Evolutionary conservation across 73 alveolate species (phyloP), one percentile per base, ranked within the genome.

Genomic region (Halteria grandinella): DNA sequence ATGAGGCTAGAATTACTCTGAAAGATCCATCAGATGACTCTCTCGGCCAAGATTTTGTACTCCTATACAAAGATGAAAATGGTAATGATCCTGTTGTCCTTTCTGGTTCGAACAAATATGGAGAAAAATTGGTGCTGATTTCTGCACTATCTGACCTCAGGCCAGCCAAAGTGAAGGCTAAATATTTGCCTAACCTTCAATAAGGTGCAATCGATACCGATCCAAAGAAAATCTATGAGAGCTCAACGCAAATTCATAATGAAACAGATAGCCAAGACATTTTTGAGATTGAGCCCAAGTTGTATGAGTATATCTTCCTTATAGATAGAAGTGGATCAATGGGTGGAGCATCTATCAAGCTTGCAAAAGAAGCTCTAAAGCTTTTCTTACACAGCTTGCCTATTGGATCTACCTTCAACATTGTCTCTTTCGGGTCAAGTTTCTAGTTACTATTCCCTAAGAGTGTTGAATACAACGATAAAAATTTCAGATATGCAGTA

Each of bases 251-350:
- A n/a, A n/a, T n/a, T n/a, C 47, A 36, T 7, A 36, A 11, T 36
- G 11, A 36, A 7, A 5, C 47, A 5, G n/a, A 36, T 36, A 11
- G 47, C 5, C n/a, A 36, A 36, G 47, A 36, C n/a, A n/a, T n/a
- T n/a, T n/a, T n/a, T 3, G 11, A 34, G 2, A 4, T 24, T 45
- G 80, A 66, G 15, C 29, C 53, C 1, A 23, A 41, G 23, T 48
- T 17, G 10, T 48, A 33, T 12, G 78, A 58, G 21, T 75, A 15
- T 44, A n/a, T 18, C 69, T 75, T 75, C 57, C 57, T 77, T 24
- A 2, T 77, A 0, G 81, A 77, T 33, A 77, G 88, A 34, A 55
- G 79, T 47, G 75, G 73, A 10, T 77, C 81, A 20, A 77, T 77
- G 88, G 15, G 54, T 14, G 88, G 88, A n/a, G 41, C 14, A 5